A percentile compares a stretch with the other conserved stretches of the same genome.
Conservation (phyloP, 1,139 yeast genomes). For the Wickerhamomyces sp. region DNA sequence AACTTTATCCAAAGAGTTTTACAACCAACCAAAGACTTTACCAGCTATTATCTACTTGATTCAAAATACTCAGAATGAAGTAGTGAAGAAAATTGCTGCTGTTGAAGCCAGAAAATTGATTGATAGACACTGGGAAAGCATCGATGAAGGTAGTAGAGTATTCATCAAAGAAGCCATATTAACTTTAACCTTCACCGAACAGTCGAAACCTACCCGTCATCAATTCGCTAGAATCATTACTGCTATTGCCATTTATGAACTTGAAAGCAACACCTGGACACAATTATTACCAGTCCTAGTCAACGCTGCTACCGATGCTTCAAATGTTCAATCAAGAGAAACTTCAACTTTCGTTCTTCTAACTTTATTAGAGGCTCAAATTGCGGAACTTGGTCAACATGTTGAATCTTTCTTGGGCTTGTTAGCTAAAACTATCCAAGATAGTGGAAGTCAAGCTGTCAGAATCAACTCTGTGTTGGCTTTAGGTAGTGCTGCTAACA, state of each 20-base stretch:
- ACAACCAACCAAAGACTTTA: conserved; percentile 63
- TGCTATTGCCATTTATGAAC: conserved; percentile 74
- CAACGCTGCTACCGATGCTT: conserved; percentile 56
- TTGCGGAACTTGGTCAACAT: conserved; percentile 57
- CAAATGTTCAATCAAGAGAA: conserved; percentile 65
- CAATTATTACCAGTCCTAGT: conserved; percentile 70
- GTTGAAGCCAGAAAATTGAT: conserved; percentile 91
- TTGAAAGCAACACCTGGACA: conserved; percentile 67
- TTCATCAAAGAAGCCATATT: conserved; percentile 66
- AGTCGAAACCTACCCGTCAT: conserved; percentile 72
- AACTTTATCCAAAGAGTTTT: conserved; percentile 69
- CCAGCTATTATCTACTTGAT: conserved; percentile 82
- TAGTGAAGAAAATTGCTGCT: conserved; percentile 79
- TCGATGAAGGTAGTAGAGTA: conserved; percentile 50
- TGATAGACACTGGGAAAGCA: conserved; percentile 60
- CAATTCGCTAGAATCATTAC: conserved; percentile 86
- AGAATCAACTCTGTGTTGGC: conserved; percentile 83
- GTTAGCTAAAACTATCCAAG: conserved; percentile 64
- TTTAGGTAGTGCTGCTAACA: conserved; percentile 69
- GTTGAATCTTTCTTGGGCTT: conserved; percentile 65
- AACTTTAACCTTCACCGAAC: conserved; percentile 61
- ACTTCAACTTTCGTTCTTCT: conserved; percentile 77
- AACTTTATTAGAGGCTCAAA: conserved; percentile 73
- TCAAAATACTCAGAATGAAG: conserved; percentile 58
- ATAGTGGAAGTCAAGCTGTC: conserved; percentile 62